Evolutionary conservation across 2,329 filamentous ascomycete genomes (phyloP).

Genomic region (Claviceps sp.): DNA sequence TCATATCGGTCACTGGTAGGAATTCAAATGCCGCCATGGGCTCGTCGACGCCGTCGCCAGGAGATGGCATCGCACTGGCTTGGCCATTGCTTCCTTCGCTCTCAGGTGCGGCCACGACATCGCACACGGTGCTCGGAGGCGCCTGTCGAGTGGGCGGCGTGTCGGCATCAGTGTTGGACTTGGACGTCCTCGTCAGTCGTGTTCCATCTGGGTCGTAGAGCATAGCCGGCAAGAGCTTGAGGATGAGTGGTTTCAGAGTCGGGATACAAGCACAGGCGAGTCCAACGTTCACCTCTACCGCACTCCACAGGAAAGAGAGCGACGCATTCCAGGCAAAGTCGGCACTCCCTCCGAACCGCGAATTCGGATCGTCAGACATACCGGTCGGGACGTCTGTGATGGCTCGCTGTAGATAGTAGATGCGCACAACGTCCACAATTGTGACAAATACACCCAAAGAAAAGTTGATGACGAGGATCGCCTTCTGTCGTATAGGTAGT

Average conservation of each 20-base stretch:
- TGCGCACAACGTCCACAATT: slow-evolving; percentile 75
- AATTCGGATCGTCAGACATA: slow-evolving; percentile 22
- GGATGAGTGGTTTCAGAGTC: slow-evolving; percentile 73
- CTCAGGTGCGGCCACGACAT: background rate
- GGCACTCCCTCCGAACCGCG: slow-evolving; percentile 36
- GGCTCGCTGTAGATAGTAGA: slow-evolving; percentile 78
- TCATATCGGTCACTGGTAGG: slow-evolving; percentile 29
- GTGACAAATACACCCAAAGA: slow-evolving; percentile 77
- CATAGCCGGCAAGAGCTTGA: slow-evolving; percentile 46
- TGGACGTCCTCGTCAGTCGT: slow-evolving; percentile 12
- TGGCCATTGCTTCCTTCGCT: background rate
- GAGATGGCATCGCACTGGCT: background rate
- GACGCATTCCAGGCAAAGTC: slow-evolving; percentile 64
- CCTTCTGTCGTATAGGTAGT: slow-evolving; percentile 73
- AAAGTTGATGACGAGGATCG: slow-evolving; percentile 77
- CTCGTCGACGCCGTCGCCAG: slow-evolving; percentile 12
- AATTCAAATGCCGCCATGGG: slow-evolving; percentile 30
- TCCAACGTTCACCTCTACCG: slow-evolving; percentile 79
- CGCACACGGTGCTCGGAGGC: background rate
- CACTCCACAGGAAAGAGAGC: slow-evolving; percentile 84
- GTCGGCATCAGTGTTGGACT: slow-evolving; percentile 19
- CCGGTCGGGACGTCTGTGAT: slow-evolving; percentile 29
- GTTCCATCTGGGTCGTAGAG: slow-evolving; percentile 38
- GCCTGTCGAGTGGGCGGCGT: slow-evolving; percentile 12
- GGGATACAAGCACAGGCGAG: slow-evolving; percentile 90